phyloP scores from a whole-genome alignment of 2,329 filamentous ascomycete species.

The Fusarium luffae region DNA sequence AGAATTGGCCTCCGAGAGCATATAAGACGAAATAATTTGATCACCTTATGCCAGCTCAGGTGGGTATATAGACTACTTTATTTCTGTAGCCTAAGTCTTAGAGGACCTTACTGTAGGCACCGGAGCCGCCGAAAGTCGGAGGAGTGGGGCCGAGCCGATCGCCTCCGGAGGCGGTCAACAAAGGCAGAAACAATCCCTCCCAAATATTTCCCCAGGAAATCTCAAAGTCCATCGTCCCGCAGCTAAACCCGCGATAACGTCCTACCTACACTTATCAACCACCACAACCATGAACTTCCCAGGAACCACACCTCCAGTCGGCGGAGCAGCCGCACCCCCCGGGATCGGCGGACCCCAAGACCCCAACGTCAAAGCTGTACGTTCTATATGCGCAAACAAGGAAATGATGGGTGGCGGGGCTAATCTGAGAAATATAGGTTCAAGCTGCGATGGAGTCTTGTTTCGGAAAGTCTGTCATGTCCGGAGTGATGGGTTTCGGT shows the following conservation, averaged over 20 bases:
- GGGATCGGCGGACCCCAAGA: slow-evolving; percentile 56
- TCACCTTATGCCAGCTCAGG: no score
- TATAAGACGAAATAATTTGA: no score
- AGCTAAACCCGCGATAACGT: slow-evolving; percentile 35
- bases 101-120: not conserved
- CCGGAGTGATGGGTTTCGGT: slow-evolving; percentile 92
- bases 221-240: slow-evolving; percentile 25
- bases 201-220: slow-evolving; percentile 38
- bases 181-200: slow-evolving; percentile 55
- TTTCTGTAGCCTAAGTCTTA: no score
- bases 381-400: slow-evolving; percentile 33
- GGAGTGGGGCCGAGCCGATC: slow-evolving; percentile 40
- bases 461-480: slow-evolving; percentile 86
- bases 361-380: slow-evolving; percentile 63
- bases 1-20: no score
- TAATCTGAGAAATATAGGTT: slow-evolving; percentile 66
- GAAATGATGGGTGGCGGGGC: not conserved
- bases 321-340: slow-evolving; percentile 38
- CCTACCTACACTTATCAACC: slow-evolving; percentile 12
- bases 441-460: slow-evolving; percentile 92
- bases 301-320: slow-evolving; percentile 44
- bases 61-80: no score
- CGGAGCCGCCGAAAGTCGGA: slow-evolving; percentile 26
- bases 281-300: slow-evolving; percentile 54
- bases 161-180: slow-evolving; percentile 49